These are phyloP conservation scores for Yamadazyma siamensis DNA, from an alignment of 1,139 yeast genomes.

Conservation along the genomic window DNA sequence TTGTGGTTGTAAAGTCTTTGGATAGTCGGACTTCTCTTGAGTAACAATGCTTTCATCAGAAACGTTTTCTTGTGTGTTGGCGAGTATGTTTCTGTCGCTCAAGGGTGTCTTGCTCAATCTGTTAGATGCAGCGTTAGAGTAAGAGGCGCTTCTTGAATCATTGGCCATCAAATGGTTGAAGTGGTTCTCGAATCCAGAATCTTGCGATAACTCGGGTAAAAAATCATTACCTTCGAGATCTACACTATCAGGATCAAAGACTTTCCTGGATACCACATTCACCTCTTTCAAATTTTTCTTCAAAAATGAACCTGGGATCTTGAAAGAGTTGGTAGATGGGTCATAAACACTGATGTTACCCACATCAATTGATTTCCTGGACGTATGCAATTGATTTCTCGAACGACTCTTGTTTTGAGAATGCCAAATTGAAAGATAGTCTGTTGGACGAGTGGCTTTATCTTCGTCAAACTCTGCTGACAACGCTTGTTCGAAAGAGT, in stretches of 20 bases:
- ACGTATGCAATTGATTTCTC: slow-evolving; percentile 3
- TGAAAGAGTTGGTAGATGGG: slow-evolving; percentile 13
- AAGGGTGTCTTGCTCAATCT: slow-evolving; percentile 25
- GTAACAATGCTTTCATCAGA: slow-evolving; percentile 5
- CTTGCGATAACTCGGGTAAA: slow-evolving; percentile 46
- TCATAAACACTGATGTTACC: slow-evolving; percentile 14
- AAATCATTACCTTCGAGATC: slow-evolving; percentile 38
- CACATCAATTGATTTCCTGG: slow-evolving; percentile 9
- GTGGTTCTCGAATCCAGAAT: slow-evolving; percentile 44
- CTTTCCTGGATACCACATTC: slow-evolving; percentile 41
- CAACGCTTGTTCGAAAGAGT: slow-evolving; percentile 37
- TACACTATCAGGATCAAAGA: slow-evolving; percentile 38
- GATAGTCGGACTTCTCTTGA: background rate
- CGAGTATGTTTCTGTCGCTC: slow-evolving; percentile 28
- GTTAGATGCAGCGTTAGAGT: slow-evolving; percentile 19
- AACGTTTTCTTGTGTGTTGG: slow-evolving; percentile 6
- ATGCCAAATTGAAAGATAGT: slow-evolving; percentile 44
- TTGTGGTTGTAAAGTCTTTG: slow-evolving; percentile 2
- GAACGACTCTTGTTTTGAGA: slow-evolving; percentile 25
- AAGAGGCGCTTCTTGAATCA: slow-evolving; percentile 10
- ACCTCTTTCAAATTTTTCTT: slow-evolving; percentile 40
- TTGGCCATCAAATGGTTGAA: slow-evolving; percentile 20
- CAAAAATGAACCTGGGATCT: slow-evolving; percentile 23
- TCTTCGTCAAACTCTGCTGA: slow-evolving; percentile 44
- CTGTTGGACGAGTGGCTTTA: slow-evolving; percentile 18